phyloP scores from a whole-genome alignment of 139 green algal species.

The Tetradesmus lagerheimii region DNA sequence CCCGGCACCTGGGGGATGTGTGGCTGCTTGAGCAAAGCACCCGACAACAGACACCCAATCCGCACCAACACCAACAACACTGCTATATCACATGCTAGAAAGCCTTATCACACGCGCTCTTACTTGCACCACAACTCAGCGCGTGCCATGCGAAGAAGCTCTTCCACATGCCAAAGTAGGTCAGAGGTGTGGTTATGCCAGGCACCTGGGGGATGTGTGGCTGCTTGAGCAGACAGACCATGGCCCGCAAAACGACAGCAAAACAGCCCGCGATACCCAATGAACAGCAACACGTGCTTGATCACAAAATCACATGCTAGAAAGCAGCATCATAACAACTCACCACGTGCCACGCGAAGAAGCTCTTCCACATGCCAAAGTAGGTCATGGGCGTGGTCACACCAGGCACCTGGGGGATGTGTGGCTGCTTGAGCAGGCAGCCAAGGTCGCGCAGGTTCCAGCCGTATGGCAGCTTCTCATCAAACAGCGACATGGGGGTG shows the following conservation, averaged over 20 bases:
- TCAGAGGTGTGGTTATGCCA: conserved; percentile 81
- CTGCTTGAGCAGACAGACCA: conserved; percentile 63
- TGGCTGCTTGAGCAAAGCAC: background rate
- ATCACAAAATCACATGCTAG: too few species aligned
- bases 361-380: conserved; percentile 86
- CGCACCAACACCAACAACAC: too few species aligned
- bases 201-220: conserved; percentile 52
- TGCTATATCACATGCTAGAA: too few species aligned
- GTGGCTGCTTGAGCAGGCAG: conserved; percentile 56
- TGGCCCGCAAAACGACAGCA: too few species aligned
- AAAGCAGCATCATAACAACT: background rate
- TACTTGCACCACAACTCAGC: conserved; percentile 30
- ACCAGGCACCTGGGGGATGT: conserved; percentile 59
- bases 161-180: conserved; percentile 88
- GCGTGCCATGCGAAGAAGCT: conserved; percentile 76
- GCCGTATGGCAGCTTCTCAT: conserved; percentile 73
- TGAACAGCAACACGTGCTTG: too few species aligned
- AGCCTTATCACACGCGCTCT: background rate
- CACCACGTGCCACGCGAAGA: conserved; percentile 73
- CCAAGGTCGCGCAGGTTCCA: conserved; percentile 78
- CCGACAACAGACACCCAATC: too few species aligned
- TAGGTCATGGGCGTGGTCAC: conserved; percentile 85
- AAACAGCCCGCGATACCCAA: too few species aligned
- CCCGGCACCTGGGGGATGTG: conserved; percentile 41
- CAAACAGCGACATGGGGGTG: conserved; percentile 78